Evolutionary conservation across 768 basidiomycete species (phyloP).

Genomic region (Coprinopsis sp.): DNA sequence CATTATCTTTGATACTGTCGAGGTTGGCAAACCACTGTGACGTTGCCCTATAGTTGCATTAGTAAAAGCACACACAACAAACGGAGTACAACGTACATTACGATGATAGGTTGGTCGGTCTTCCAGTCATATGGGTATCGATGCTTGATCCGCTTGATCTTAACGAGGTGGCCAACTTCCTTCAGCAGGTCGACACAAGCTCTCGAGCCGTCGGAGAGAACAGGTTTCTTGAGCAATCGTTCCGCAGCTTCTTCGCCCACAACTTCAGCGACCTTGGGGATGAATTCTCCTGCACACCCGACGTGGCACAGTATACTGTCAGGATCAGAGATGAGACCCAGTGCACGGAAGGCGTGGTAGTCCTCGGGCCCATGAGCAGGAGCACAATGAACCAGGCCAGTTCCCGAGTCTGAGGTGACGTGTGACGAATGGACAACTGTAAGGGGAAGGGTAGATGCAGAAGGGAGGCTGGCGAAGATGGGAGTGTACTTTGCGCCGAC

Average conservation of each 20-base stretch:
- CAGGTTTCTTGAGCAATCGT: constrained; percentile 60
- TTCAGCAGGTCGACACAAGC: constrained; percentile 62
- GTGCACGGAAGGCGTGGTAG: constrained; percentile 67
- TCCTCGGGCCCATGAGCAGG: constrained; percentile 95
- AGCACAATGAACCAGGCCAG: constrained; percentile 92
- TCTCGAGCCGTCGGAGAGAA: constrained; percentile 68
- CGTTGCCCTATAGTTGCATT: constrained; percentile 60
- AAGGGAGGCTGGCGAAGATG: constrained; percentile 44
- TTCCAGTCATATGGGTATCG: constrained; percentile 97
- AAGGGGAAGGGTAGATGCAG: constrained; percentile 27
- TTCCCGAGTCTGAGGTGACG: constrained; percentile 85
- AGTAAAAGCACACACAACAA: background rate
- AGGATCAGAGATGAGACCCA: constrained; percentile 42
- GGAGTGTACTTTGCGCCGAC: constrained; percentile 55
- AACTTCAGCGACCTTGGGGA: constrained; percentile 48
- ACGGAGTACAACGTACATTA: constrained; percentile 52
- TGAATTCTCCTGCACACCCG: constrained; percentile 70
- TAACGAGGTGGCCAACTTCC: constrained; percentile 51
- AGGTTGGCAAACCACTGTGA: constrained; percentile 98
- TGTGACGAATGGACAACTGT: constrained; percentile 64
- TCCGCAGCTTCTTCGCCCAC: constrained; percentile 45
- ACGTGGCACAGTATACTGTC: constrained; percentile 75
- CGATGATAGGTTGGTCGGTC: constrained; percentile 87
- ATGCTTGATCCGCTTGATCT: constrained; percentile 71
- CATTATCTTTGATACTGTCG: constrained; percentile 73